Percentiles rank a stretch among this genome's conserved stretches.
Evolutionary conservation across 164 flowering plant genomes (phyloP).

Genomic region (Litsea cubeba): DNA sequence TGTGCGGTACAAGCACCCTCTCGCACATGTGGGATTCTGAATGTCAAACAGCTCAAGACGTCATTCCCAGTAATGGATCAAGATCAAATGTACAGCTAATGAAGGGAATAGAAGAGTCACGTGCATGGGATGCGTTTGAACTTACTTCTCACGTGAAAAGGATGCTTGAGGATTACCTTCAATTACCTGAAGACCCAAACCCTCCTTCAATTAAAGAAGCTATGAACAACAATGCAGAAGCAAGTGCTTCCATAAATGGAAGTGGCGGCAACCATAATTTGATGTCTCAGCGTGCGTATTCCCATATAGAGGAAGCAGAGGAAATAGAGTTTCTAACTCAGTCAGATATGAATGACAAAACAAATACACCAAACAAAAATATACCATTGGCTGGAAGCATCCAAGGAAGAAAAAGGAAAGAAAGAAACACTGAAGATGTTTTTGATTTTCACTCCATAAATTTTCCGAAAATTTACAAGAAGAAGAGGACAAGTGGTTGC

Average conservation of each 20-base stretch:
- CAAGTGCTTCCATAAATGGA: slow-evolving; percentile 8
- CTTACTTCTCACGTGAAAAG: slow-evolving; percentile 13
- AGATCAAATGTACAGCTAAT: slow-evolving; percentile 7
- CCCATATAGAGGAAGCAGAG: slow-evolving; percentile 11
- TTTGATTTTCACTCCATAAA: slow-evolving; percentile 15
- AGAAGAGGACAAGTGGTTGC: slow-evolving; percentile 42
- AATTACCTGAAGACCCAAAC: slow-evolving; percentile 16
- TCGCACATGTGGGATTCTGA: neutral
- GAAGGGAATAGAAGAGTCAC: neutral
- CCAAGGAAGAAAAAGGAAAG: slow-evolving; percentile 19
- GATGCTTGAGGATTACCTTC: slow-evolving; percentile 11
- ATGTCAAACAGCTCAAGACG: neutral
- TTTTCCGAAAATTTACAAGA: slow-evolving; percentile 37
- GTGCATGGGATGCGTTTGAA: slow-evolving; percentile 4
- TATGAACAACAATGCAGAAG: neutral
- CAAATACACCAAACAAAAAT: slow-evolving; percentile 9
- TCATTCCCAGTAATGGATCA: neutral
- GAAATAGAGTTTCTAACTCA: slow-evolving; percentile 19
- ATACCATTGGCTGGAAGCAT: slow-evolving; percentile 14
- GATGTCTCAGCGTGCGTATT: neutral
- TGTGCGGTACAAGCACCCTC: too few species aligned
- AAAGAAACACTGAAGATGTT: slow-evolving; percentile 21
- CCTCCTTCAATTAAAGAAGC: slow-evolving; percentile 8
- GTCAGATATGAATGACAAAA: slow-evolving; percentile 20
- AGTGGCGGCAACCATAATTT: neutral